phyloP scores from a whole-genome alignment of 1,139 yeast species.

The Candida sojae region DNA sequence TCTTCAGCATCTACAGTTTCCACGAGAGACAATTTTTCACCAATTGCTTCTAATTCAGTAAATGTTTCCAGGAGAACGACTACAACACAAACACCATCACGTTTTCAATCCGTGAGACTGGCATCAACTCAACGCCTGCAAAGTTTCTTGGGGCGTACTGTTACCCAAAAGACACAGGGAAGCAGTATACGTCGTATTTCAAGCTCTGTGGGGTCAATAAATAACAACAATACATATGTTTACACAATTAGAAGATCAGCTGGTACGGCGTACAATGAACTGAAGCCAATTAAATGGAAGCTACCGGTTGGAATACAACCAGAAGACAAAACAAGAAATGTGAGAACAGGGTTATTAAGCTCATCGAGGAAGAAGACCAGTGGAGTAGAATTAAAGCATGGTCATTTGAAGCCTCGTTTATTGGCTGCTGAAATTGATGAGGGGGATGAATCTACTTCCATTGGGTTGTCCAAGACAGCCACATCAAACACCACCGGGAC shows the following conservation, averaged over 20 bases:
- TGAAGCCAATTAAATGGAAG: constrained; percentile 58
- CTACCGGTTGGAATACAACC: constrained; percentile 66
- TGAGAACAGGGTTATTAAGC: constrained; percentile 27
- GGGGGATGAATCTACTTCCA: constrained; percentile 35
- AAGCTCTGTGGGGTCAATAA: constrained; percentile 39
- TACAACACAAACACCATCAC: constrained; percentile 1
- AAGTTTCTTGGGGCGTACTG: constrained; percentile 1
- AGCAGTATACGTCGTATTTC: constrained; percentile 24
- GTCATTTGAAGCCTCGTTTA: constrained; percentile 71
- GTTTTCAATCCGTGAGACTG: constrained; percentile 1
- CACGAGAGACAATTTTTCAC: background rate
- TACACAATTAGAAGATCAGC: constrained; percentile 51
- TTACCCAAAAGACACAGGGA: constrained; percentile 5
- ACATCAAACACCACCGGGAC: constrained; percentile 9
- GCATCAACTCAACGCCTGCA: constrained; percentile 2
- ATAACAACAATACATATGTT: constrained; percentile 44
- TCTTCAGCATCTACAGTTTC: constrained; percentile 1
- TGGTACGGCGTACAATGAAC: constrained; percentile 58
- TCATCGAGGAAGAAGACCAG: constrained; percentile 31
- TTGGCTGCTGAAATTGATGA: constrained; percentile 80
- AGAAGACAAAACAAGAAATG: constrained; percentile 34
- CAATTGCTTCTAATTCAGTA: background rate
- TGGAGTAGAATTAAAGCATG: constrained; percentile 71
- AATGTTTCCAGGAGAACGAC: background rate
- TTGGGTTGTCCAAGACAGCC: constrained; percentile 12